Conservation (phyloP, 1,284 basidiomycete genomes). For the Xanthoconium separans region DNA sequence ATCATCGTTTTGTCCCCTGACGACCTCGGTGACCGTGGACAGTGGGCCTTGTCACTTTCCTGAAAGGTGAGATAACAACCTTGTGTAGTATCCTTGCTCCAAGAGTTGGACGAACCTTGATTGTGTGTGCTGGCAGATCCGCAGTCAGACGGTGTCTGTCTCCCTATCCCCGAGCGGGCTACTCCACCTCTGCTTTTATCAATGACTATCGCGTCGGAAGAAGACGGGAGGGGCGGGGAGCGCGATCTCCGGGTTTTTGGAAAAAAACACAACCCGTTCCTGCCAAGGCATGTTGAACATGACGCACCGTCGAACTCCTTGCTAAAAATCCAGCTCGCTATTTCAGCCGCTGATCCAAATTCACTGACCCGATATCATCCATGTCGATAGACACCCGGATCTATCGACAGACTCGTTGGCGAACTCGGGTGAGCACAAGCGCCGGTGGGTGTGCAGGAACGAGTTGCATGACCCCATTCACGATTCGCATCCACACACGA, state of each 20-base stretch:
- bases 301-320: slow-evolving; percentile 10
- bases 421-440: slow-evolving; percentile 27
- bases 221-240: background rate
- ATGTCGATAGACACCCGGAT: slow-evolving; percentile 29
- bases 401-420: slow-evolving; percentile 30
- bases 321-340: slow-evolving; percentile 26
- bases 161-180: background rate
- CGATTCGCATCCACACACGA: too few species aligned
- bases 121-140: background rate
- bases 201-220: background rate
- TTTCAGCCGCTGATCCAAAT: slow-evolving; percentile 21
- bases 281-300: background rate
- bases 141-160: background rate
- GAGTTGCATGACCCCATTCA: too few species aligned
- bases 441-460: too few species aligned
- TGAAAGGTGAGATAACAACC: background rate
- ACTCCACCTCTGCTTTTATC: background rate
- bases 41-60: background rate
- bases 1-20: background rate
- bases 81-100: background rate
- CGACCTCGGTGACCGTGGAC: background rate
- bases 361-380: slow-evolving; percentile 27
- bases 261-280: slow-evolving; percentile 12
- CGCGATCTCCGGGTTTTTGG: background rate
- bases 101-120: background rate